phyloP scores from a whole-genome alignment of 2,329 filamentous ascomycete species.

The Furcasterigmium furcatum region DNA sequence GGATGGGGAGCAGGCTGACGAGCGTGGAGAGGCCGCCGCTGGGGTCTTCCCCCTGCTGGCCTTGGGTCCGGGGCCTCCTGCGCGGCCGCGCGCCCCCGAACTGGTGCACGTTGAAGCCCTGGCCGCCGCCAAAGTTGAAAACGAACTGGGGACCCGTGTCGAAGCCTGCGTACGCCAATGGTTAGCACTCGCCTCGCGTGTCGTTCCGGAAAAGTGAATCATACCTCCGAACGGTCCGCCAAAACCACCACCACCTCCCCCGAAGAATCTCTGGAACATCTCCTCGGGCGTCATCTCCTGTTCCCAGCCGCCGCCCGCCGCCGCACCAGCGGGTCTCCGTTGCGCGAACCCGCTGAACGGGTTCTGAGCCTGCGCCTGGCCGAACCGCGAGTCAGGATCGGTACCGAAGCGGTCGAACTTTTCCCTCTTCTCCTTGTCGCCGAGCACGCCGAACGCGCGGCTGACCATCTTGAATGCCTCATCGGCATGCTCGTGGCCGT shows the following conservation, averaged over 20 bases:
- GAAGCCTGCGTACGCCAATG: constrained; percentile 48
- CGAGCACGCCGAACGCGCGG: constrained; percentile 87
- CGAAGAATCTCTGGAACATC: constrained; percentile 96
- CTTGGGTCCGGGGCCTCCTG: constrained; percentile 65
- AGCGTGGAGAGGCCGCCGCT: constrained; percentile 56
- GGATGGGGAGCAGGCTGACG: constrained; percentile 77
- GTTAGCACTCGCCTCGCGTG: constrained; percentile 3
- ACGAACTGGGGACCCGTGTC: constrained; percentile 84
- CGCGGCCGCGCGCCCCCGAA: constrained; percentile 81
- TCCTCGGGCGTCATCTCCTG: constrained; percentile 94
- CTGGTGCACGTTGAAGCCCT: constrained; percentile 90
- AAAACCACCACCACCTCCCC: constrained; percentile 68
- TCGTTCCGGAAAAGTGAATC: background rate
- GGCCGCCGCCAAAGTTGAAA: constrained; percentile 90
- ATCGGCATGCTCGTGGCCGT: constrained; percentile 90
- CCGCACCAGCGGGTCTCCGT: constrained; percentile 32
- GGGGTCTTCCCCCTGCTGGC: constrained; percentile 34
- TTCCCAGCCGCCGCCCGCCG: constrained; percentile 26
- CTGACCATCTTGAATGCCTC: constrained; percentile 99
- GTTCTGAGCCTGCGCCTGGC: constrained; percentile 55
- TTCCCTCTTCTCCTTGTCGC: constrained; percentile 87
- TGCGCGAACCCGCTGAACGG: constrained; percentile 63
- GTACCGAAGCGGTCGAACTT: constrained; percentile 87
- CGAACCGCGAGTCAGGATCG: constrained; percentile 87
- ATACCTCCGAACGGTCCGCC: constrained; percentile 52